Conservation (phyloP, 768 basidiomycete genomes). For the Lentinula lateritia region DNA sequence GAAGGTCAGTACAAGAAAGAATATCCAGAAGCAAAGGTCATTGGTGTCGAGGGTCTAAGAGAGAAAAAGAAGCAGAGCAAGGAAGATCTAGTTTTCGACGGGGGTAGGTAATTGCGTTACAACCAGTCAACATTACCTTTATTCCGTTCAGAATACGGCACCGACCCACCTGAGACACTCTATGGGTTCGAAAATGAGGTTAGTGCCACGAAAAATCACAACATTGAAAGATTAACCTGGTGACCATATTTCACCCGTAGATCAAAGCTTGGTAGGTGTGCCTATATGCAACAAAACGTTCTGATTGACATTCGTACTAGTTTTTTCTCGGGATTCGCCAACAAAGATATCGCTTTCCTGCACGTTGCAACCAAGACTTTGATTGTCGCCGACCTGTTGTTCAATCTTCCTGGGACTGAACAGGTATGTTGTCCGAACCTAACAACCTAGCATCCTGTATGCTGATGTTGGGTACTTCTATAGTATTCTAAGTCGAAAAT, state of each 20-base stretch:
- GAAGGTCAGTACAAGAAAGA: slow-evolving; percentile 58
- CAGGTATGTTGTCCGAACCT: slow-evolving; percentile 29
- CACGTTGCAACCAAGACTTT: slow-evolving; percentile 52
- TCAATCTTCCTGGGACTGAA: slow-evolving; percentile 61
- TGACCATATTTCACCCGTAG: slow-evolving; percentile 18
- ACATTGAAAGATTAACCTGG: not conserved
- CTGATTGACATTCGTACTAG: slow-evolving; percentile 16
- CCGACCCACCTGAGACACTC: slow-evolving; percentile 53
- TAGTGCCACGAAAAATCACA: not conserved
- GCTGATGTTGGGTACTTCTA: not conserved
- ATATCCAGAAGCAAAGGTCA: slow-evolving; percentile 67
- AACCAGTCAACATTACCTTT: not conserved
- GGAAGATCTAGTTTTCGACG: slow-evolving; percentile 52
- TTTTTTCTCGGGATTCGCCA: slow-evolving; percentile 46
- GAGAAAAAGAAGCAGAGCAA: slow-evolving; percentile 48
- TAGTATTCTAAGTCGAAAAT: slow-evolving; percentile 37
- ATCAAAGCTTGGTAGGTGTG: slow-evolving; percentile 44
- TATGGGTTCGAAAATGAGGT: slow-evolving; percentile 79
- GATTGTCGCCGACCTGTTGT: slow-evolving; percentile 61
- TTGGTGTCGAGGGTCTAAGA: slow-evolving; percentile 56
- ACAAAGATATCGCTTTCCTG: slow-evolving; percentile 63
- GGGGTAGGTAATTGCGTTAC: slow-evolving; percentile 36
- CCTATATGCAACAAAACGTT: not conserved
- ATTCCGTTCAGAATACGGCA: slow-evolving; percentile 44
- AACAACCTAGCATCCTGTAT: not conserved